These are phyloP conservation scores for Botrytis tulipae DNA, from an alignment of 2,329 filamentous ascomycete species.

Conservation along the genomic window DNA sequence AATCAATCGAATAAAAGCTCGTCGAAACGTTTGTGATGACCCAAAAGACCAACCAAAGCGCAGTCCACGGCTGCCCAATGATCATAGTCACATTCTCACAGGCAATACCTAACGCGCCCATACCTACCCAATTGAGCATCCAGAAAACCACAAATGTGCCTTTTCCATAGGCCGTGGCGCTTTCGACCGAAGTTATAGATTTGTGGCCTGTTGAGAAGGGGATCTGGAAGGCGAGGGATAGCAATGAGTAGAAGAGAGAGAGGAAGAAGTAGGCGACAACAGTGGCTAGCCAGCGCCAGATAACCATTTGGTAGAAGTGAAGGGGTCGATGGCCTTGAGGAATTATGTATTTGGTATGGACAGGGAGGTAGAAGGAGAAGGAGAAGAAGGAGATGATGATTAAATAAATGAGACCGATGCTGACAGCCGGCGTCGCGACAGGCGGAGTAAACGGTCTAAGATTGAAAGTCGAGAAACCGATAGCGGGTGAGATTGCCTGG, in stretches of 20 bases:
- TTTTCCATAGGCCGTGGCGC: conserved; percentile 53
- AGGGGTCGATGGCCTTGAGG: conserved; percentile 56
- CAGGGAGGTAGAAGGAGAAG: conserved; percentile 62
- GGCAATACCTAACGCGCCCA: conserved; percentile 60
- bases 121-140: conserved; percentile 62
- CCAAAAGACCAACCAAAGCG: conserved; percentile 13
- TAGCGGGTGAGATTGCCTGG: conserved; percentile 54
- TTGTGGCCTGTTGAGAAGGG: conserved; percentile 54
- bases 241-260: conserved; percentile 61
- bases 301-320: conserved; percentile 55
- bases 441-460: conserved; percentile 58
- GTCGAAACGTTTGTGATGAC: conserved; percentile 60
- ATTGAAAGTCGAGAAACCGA: conserved; percentile 56
- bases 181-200: conserved; percentile 44
- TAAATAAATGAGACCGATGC: conserved; percentile 63
- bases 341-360: conserved; percentile 58
- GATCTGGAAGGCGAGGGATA: conserved; percentile 61
- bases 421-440: conserved; percentile 55
- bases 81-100: conserved; percentile 67
- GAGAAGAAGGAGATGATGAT: conserved; percentile 65
- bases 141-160: conserved; percentile 62
- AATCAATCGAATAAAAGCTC: conserved; percentile 57
- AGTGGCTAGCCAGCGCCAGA: conserved; percentile 58
- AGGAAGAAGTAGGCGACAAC: conserved; percentile 59
- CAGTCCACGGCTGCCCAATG: conserved; percentile 49